Conservation (phyloP, 2,329 filamentous ascomycete species). For the Domatiomyces catenatus region DNA sequence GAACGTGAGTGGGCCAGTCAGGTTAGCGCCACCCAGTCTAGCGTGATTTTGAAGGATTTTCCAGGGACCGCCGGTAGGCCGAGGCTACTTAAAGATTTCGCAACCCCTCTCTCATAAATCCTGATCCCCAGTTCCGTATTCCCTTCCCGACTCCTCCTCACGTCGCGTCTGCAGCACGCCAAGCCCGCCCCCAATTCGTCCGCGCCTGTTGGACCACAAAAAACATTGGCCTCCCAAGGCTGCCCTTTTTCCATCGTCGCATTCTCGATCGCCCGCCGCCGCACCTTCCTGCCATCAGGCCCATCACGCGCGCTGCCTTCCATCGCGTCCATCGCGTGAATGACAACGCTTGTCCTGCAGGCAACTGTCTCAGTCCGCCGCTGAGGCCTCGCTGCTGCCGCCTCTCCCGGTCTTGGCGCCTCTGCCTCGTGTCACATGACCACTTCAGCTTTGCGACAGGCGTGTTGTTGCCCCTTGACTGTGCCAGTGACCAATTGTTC, state of each 20-base stretch:
- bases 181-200: constrained; percentile 7
- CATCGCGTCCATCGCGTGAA: neutral
- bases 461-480: constrained; percentile 16
- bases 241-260: neutral
- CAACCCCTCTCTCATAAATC: constrained; percentile 5
- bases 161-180: constrained; percentile 2
- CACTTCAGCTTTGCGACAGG: constrained; percentile 3
- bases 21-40: neutral
- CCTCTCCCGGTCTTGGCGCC: constrained; percentile 1
- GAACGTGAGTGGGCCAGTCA: neutral
- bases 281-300: neutral
- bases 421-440: constrained; percentile 6
- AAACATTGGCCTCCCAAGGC: neutral
- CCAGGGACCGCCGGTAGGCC: constrained; percentile 1
- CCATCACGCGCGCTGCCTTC: neutral
- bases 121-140: neutral
- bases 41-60: neutral
- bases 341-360: neutral
- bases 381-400: neutral
- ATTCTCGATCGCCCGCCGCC: neutral
- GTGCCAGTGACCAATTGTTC: constrained; percentile 9
- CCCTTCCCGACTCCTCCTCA: neutral
- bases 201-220: neutral
- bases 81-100: constrained; percentile 9
- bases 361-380: neutral